Evolutionary conservation across 2,329 filamentous ascomycete genomes (phyloP).

Genomic region (Orbilia ellipsospora): DNA sequence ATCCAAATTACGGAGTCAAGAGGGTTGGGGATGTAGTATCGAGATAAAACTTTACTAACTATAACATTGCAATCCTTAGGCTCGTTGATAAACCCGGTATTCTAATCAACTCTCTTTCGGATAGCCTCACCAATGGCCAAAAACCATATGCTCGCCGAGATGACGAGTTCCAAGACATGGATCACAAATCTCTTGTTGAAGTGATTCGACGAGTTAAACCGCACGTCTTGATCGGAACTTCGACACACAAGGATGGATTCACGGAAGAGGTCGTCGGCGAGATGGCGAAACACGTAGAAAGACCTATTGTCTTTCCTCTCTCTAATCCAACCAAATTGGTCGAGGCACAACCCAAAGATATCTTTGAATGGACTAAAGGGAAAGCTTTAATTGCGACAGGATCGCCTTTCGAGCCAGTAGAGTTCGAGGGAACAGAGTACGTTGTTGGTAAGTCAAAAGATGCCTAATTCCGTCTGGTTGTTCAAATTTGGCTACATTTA

Average conservation of each 20-base stretch:
- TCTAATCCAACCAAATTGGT: constrained; percentile 87
- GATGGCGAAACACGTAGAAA: constrained; percentile 78
- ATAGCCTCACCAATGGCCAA: constrained; percentile 75
- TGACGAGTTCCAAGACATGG: constrained; percentile 71
- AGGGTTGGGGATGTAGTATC: background rate
- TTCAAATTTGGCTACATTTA: too few species aligned
- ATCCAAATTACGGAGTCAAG: background rate
- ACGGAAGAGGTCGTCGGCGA: constrained; percentile 77
- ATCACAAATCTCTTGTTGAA: constrained; percentile 71
- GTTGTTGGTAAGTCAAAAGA: constrained; percentile 66
- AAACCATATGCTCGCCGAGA: constrained; percentile 73
- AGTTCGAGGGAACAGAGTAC: constrained; percentile 68
- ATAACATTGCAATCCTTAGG: constrained; percentile 64
- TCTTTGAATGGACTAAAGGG: constrained; percentile 81
- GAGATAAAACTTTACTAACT: background rate
- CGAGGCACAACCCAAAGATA: constrained; percentile 80
- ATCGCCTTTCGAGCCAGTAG: constrained; percentile 81
- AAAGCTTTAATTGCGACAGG: constrained; percentile 84
- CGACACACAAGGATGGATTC: constrained; percentile 80
- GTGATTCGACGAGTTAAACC: constrained; percentile 79
- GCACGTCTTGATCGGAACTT: constrained; percentile 85
- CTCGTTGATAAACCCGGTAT: constrained; percentile 84
- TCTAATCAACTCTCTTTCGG: constrained; percentile 72
- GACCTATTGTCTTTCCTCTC: constrained; percentile 82
- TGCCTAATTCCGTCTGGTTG: background rate